Percentiles rank a stretch among this genome's conserved stretches.
Conservation (phyloP, 768 basidiomycete species). For the Chalciporus sphaerocephalus region DNA sequence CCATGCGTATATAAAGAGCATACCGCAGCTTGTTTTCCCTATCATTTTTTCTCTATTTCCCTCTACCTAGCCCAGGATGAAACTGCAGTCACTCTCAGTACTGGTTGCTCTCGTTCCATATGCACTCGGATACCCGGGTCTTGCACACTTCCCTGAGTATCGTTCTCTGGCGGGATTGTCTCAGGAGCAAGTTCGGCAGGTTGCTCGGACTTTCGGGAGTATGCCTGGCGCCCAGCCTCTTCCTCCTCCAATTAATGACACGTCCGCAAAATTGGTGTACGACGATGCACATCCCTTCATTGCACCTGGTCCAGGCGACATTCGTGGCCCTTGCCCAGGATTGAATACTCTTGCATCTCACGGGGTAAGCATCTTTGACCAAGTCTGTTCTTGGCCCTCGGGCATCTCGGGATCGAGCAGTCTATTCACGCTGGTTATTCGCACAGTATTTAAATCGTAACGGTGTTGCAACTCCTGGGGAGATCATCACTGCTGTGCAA, state of each 20-base stretch:
- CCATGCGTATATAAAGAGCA: no score
- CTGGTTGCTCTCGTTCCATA: background rate
- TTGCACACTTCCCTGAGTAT: background rate
- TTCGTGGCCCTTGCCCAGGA: slow-evolving; percentile 26
- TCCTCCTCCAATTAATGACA: background rate
- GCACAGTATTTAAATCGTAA: slow-evolving; percentile 16
- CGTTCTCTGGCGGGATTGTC: background rate
- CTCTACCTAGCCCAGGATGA: background rate
- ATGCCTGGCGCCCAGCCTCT: background rate
- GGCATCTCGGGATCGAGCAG: background rate
- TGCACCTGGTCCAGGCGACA: background rate
- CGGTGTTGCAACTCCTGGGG: slow-evolving; percentile 20
- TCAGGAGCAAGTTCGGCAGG: background rate
- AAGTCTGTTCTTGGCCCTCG: no score
- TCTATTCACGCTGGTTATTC: background rate
- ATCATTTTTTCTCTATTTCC: no score
- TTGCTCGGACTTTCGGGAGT: background rate
- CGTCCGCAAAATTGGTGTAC: background rate
- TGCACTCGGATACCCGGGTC: background rate
- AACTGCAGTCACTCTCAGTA: background rate
- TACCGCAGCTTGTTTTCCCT: no score
- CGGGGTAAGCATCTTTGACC: slow-evolving; percentile 17
- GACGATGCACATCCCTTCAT: background rate
- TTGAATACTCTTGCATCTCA: slow-evolving; percentile 26
- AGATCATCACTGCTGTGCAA: slow-evolving; percentile 24